Conservation (phyloP, 495 filamentous ascomycete species). For the Xeromyces bisporus region DNA sequence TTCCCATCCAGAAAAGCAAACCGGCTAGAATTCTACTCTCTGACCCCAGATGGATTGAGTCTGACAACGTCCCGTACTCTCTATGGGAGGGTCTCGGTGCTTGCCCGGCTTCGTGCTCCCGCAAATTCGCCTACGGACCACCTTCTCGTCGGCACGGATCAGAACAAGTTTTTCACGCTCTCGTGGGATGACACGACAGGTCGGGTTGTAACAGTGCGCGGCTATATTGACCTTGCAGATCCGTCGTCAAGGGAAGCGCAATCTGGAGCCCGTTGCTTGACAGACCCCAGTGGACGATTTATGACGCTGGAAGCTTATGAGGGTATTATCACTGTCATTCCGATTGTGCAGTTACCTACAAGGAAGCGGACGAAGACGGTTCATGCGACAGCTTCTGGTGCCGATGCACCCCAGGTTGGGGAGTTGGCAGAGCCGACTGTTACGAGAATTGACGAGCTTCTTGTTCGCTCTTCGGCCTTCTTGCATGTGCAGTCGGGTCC, state of each 20-base stretch:
- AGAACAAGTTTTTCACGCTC: constrained; percentile 76
- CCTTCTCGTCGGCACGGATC: constrained; percentile 83
- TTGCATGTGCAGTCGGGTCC: constrained; percentile 51
- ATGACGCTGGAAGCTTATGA: constrained; percentile 82
- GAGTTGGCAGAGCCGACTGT: constrained; percentile 52
- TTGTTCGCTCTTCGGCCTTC: constrained; percentile 68
- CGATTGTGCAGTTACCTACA: constrained; percentile 44
- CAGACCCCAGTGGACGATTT: constrained; percentile 68
- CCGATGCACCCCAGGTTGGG: constrained; percentile 28
- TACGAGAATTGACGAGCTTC: constrained; percentile 69
- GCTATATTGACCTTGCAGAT: constrained; percentile 56
- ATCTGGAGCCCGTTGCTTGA: constrained; percentile 55
- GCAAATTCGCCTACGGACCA: constrained; percentile 59
- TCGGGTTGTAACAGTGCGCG: constrained; percentile 49
- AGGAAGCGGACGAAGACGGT: constrained; percentile 30
- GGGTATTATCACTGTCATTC: constrained; percentile 63
- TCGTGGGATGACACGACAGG: constrained; percentile 55
- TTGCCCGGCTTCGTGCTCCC: constrained; percentile 60
- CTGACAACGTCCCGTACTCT: constrained; percentile 47
- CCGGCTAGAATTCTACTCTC: constrained; percentile 67
- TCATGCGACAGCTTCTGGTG: constrained; percentile 9
- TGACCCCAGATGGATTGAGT: constrained; percentile 40
- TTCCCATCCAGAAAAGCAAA: constrained; percentile 58
- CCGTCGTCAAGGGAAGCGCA: constrained; percentile 63
- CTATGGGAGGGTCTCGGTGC: constrained; percentile 71